These are phyloP conservation scores for Boechera stricta DNA, from an alignment of 345 rosid species.

Conservation along the genomic window DNA sequence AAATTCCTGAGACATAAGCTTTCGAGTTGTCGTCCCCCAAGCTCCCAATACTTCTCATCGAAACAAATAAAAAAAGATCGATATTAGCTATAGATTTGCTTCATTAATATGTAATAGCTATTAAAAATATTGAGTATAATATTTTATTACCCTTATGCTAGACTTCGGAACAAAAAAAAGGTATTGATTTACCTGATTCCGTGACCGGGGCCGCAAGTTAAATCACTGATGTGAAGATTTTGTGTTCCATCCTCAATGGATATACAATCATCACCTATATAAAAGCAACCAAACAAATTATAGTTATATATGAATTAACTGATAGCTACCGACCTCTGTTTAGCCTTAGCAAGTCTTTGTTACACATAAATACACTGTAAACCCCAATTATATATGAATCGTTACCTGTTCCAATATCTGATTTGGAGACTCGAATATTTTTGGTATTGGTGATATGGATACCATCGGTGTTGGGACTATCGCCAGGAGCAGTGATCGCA, in stretches of 20 bases:
- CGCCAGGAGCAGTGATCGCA: slow-evolving; percentile 54
- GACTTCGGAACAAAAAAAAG: neutral
- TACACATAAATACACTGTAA: no score
- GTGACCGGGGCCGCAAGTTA: slow-evolving; percentile 48
- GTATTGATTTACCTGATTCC: slow-evolving; percentile 41
- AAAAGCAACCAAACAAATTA: slow-evolving; percentile 45
- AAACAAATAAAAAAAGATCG: neutral
- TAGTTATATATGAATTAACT: slow-evolving; percentile 45
- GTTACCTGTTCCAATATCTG: slow-evolving; percentile 71
- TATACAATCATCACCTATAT: slow-evolving; percentile 85
- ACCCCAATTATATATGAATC: slow-evolving; percentile 50
- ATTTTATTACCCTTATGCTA: neutral
- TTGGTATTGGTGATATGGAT: slow-evolving; percentile 73
- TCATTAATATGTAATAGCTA: neutral
- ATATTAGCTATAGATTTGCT: slow-evolving; percentile 5
- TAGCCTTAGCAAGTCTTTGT: no score
- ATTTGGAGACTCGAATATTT: slow-evolving; percentile 57
- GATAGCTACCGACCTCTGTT: no score
- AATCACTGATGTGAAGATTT: slow-evolving; percentile 39
- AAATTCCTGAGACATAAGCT: slow-evolving; percentile 71
- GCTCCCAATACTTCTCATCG: slow-evolving; percentile 74
- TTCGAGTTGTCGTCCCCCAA: slow-evolving; percentile 61
- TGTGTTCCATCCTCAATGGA: slow-evolving; percentile 54
- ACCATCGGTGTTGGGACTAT: slow-evolving; percentile 94
- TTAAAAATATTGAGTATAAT: neutral